Evolutionary conservation across 768 basidiomycete genomes (phyloP), one percentile per base, ranked within the genome.

Genomic region (Rhodosporidiobolus sp.): DNA sequence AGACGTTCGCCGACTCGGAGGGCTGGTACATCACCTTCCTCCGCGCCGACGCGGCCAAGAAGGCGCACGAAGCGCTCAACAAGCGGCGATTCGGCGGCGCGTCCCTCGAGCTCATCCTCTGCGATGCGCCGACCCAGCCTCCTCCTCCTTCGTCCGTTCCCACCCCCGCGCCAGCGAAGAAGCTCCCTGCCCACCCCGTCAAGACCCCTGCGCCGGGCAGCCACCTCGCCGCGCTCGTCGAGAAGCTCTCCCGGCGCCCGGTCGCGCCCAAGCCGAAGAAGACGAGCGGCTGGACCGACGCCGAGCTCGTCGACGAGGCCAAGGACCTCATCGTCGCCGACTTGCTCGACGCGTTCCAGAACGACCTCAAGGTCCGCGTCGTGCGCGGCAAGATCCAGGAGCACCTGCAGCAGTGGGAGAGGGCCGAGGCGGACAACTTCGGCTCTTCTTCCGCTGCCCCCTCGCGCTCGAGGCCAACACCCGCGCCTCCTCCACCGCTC

Each of bases 11-110:
- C 58, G 74, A 77, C 64, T 38, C 54, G 19, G 60, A 64, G 3
- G 89, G 88, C 17, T 89, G 91, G 84, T 94, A 93, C 78, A 85
- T 94, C 73, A 90, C 92, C 7, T 97, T 96, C 79, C 78, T 82
- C 28, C 86, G 86, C 8, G 79, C 83, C 4, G 86, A 86, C 65
- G 80, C 85, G 0, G 93, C 93, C 0, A 83, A 87, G 11, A 84
- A 88, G 6, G 90, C 91, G 0, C 84, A 85, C 16, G 85, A 86
- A 75, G 87, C 91, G 6, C 85, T 94, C 43, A 78, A 82, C 56
- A 79, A 79, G 22, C 76, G 78, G 38, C 69, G 73, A 12, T 72
- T 81, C 65, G 60, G 68, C 22, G 67, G 79, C 53, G 70, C 69
- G 57, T n/a, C 74, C 71, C 67, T 79, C 74, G 59, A 67, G 26